A percentile compares a stretch with the other conserved stretches of the same genome.
Evolutionary conservation across 2,329 filamentous ascomycete genomes (phyloP).

Genomic region (Botrytis pseudocinerea): DNA sequence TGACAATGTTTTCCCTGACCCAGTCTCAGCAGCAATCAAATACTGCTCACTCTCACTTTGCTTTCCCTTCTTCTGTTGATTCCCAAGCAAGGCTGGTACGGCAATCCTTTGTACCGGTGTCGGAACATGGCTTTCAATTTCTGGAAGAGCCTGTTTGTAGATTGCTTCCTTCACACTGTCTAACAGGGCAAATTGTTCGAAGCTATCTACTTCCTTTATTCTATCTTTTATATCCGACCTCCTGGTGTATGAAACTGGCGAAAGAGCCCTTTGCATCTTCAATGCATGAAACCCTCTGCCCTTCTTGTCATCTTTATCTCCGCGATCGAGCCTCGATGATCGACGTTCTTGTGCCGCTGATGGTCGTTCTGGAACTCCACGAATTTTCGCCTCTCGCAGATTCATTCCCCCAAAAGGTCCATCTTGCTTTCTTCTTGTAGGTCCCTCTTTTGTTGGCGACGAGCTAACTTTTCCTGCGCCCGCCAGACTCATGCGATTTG

Average conservation of each 20-base stretch:
- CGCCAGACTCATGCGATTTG: slow-evolving; percentile 37
- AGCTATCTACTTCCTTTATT: slow-evolving; percentile 71
- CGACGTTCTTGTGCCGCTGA: slow-evolving; percentile 31
- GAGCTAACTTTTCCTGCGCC: slow-evolving; percentile 31
- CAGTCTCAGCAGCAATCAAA: slow-evolving; percentile 90
- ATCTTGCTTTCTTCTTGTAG: slow-evolving; percentile 46
- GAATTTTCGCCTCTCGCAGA: slow-evolving; percentile 49
- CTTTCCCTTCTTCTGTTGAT: slow-evolving; percentile 43
- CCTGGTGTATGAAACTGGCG: slow-evolving; percentile 73
- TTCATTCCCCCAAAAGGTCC: slow-evolving; percentile 63
- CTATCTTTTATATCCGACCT: slow-evolving; percentile 52
- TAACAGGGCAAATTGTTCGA: slow-evolving; percentile 77
- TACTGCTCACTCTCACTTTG: slow-evolving; percentile 54
- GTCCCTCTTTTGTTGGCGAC: slow-evolving; percentile 29
- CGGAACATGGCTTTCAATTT: slow-evolving; percentile 72
- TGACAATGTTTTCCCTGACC: slow-evolving; percentile 93
- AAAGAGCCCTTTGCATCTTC: slow-evolving; percentile 86
- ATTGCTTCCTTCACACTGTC: slow-evolving; percentile 72
- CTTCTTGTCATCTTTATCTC: slow-evolving; percentile 39
- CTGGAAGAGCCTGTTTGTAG: slow-evolving; percentile 69
- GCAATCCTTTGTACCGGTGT: slow-evolving; percentile 89
- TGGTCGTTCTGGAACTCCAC: slow-evolving; percentile 43
- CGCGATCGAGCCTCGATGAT: slow-evolving; percentile 25
- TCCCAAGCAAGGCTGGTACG: slow-evolving; percentile 75
- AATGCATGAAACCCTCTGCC: slow-evolving; percentile 66